Percentiles rank a stretch among this genome's conserved stretches.
Conservation (phyloP, 2,329 filamentous ascomycete species). For the Thelonectria olida region DNA sequence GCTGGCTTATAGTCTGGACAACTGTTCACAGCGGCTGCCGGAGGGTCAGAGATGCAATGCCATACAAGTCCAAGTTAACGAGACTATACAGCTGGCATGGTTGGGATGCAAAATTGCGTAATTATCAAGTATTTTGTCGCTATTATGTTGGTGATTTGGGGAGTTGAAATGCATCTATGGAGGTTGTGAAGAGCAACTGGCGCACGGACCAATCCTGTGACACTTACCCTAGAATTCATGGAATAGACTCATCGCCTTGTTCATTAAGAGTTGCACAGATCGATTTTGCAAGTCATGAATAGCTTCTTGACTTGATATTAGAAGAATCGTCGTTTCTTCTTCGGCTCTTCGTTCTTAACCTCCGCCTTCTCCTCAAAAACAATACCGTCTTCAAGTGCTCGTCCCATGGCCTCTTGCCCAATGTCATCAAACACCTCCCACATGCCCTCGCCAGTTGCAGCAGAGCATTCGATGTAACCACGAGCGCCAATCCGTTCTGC, state of each 20-base stretch:
- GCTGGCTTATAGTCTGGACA: neutral
- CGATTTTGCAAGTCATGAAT: neutral
- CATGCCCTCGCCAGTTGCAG: conserved; percentile 47
- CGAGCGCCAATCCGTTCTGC: conserved; percentile 42
- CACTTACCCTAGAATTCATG: no score
- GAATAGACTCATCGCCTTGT: no score
- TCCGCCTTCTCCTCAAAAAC: neutral
- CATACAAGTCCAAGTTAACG: neutral
- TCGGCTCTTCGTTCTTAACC: conserved; percentile 5
- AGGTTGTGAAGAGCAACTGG: neutral
- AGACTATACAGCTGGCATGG: no score
- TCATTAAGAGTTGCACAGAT: no score
- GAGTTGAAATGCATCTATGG: neutral
- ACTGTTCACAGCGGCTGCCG: neutral
- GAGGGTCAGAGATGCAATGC: no score
- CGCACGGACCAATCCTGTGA: neutral
- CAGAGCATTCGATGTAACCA: conserved; percentile 48
- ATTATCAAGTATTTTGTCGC: neutral
- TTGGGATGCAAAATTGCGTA: no score
- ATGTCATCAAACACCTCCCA: conserved; percentile 42
- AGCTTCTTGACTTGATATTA: no score
- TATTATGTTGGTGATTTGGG: neutral
- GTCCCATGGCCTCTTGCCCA: conserved; percentile 35
- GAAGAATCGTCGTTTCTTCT: conserved; percentile 34
- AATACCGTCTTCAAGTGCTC: conserved; percentile 24